A percentile compares a stretch with the other conserved stretches of the same genome.
phyloP scores from a whole-genome alignment of 1,284 basidiomycete genomes.

The Gomphus sp. region DNA sequence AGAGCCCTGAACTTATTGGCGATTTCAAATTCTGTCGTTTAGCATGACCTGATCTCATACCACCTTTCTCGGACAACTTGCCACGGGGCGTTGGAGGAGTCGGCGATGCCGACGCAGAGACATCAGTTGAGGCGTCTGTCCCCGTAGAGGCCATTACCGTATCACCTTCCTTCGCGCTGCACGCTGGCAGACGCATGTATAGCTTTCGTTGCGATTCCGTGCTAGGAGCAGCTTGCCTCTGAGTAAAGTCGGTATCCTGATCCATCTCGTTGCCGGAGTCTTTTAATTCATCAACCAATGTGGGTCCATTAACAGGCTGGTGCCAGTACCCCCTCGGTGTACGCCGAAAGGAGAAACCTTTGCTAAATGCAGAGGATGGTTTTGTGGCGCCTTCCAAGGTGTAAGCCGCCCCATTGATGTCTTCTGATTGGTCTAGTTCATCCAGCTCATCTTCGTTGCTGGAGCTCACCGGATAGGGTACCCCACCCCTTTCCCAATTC shows the following conservation, averaged over 20 bases:
- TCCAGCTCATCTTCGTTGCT: conserved; percentile 1
- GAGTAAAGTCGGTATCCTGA: background rate
- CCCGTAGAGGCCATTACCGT: background rate
- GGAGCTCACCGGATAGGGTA: background rate
- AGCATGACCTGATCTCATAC: background rate
- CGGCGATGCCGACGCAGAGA: background rate
- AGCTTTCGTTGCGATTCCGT: background rate
- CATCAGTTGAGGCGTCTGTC: background rate
- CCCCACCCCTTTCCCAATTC: background rate
- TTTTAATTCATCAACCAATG: background rate
- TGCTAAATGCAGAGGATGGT: background rate
- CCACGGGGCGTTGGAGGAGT: background rate
- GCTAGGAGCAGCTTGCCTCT: background rate
- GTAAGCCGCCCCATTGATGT: background rate
- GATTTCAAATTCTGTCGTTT: background rate
- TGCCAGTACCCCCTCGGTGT: background rate
- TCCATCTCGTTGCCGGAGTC: background rate
- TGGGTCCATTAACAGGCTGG: background rate
- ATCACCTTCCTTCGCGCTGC: background rate
- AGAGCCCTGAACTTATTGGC: background rate
- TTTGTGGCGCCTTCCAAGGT: background rate
- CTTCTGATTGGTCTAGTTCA: background rate
- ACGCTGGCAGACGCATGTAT: background rate
- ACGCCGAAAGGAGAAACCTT: background rate
- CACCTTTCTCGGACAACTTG: background rate